Conservation (phyloP, 164 flowering plant species). For the Berberis thunbergii region DNA sequence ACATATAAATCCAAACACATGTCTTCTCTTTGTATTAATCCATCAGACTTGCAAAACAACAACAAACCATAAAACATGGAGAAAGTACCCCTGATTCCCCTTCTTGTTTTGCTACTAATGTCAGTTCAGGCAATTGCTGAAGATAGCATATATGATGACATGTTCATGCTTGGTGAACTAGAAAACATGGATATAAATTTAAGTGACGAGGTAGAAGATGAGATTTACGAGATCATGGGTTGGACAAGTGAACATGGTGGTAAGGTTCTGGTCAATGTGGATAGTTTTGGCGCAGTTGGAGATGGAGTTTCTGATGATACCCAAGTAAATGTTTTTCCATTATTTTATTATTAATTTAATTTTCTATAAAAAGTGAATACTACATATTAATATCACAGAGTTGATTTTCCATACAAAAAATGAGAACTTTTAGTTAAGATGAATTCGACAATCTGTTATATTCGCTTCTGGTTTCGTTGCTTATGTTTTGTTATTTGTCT, state of each 20-base stretch:
- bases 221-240: slow-evolving; percentile 18
- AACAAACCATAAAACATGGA: slow-evolving; percentile 28
- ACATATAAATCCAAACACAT: slow-evolving; percentile 40
- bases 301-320: slow-evolving; percentile 95
- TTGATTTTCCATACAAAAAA: too few relatives aligned
- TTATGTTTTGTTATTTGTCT: background rate
- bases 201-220: slow-evolving; percentile 28
- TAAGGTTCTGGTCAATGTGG: slow-evolving; percentile 70
- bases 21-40: slow-evolving; percentile 29
- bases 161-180: slow-evolving; percentile 26
- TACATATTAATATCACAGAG: too few relatives aligned
- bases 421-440: too few relatives aligned
- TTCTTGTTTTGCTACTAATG: slow-evolving; percentile 34
- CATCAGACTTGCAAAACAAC: slow-evolving; percentile 13
- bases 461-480: background rate
- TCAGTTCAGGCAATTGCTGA: slow-evolving; percentile 32
- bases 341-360: too few relatives aligned
- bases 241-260: slow-evolving; percentile 33
- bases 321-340: slow-evolving; percentile 29
- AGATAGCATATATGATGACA: slow-evolving; percentile 11
- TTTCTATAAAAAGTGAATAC: too few relatives aligned
- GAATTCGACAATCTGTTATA: background rate
- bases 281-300: slow-evolving; percentile 83
- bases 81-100: slow-evolving; percentile 30
- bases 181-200: slow-evolving; percentile 26